phyloP scores from a whole-genome alignment of 1,139 yeast species.

The Spencermartinsiella ligniputridi region DNA sequence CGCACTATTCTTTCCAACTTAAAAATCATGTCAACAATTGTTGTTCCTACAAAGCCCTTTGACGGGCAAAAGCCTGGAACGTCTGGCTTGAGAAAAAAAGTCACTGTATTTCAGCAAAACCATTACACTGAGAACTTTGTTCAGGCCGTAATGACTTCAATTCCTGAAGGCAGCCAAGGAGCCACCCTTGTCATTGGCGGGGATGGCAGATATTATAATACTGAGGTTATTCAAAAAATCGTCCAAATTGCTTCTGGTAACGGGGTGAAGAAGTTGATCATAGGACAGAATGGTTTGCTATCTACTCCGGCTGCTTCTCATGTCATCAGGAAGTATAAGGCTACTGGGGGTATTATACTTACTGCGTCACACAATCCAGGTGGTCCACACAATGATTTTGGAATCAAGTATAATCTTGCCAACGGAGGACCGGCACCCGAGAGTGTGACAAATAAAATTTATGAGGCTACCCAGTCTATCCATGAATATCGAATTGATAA shows the following conservation, averaged over 20 bases:
- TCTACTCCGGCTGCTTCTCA: slow-evolving; percentile 97
- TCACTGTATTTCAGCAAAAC: slow-evolving; percentile 64
- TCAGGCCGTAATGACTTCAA: slow-evolving; percentile 78
- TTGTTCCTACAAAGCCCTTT: slow-evolving; percentile 66
- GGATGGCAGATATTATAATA: slow-evolving; percentile 92
- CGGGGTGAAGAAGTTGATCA: slow-evolving; percentile 76
- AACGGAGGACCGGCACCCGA: slow-evolving; percentile 99
- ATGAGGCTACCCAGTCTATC: slow-evolving; percentile 59
- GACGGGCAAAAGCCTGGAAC: slow-evolving; percentile 97
- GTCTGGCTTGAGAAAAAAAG: slow-evolving; percentile 92
- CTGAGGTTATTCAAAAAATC: slow-evolving; percentile 73
- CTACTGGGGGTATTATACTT: slow-evolving; percentile 93
- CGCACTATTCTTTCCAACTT: not conserved
- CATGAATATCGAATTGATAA: slow-evolving; percentile 54
- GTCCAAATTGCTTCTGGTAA: slow-evolving; percentile 85
- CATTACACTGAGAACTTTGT: slow-evolving; percentile 91
- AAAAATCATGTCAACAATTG: slow-evolving; percentile 9
- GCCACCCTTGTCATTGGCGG: slow-evolving; percentile 91
- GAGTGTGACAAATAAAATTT: slow-evolving; percentile 82
- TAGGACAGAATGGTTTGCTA: slow-evolving; percentile 83
- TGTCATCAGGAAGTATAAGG: slow-evolving; percentile 68
- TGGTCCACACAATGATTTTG: slow-evolving; percentile 88
- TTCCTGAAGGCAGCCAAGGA: slow-evolving; percentile 79
- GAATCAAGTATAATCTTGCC: slow-evolving; percentile 90
- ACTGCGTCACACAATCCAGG: slow-evolving; percentile 99